Conservation (phyloP, 164 flowering plant genomes). For the Liquidambar formosana region DNA sequence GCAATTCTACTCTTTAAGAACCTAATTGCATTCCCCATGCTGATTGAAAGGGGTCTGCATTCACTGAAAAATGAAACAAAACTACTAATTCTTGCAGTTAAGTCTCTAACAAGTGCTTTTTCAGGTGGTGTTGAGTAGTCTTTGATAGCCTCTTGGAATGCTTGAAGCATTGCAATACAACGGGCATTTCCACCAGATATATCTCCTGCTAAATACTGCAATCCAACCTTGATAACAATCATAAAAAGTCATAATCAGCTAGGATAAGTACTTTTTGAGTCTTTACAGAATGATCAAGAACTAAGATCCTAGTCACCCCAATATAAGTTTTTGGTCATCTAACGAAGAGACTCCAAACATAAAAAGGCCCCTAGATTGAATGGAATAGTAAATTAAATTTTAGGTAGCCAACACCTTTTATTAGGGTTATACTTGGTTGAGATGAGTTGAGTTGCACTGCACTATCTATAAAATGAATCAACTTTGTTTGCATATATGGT, state of each 20-base stretch:
- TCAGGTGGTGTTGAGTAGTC: slow-evolving; percentile 80
- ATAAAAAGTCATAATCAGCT: slow-evolving; percentile 1
- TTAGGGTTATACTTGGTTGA: background rate
- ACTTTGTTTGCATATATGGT: background rate
- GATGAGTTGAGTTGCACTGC: background rate
- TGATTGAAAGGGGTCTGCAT: slow-evolving; percentile 88
- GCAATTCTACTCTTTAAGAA: slow-evolving; percentile 72
- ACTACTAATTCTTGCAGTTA: slow-evolving; percentile 76
- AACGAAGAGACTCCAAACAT: background rate
- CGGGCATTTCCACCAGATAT: slow-evolving; percentile 86
- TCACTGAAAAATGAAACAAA: slow-evolving; percentile 75
- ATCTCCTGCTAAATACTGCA: slow-evolving; percentile 74
- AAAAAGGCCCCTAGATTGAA: background rate
- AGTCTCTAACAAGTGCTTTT: slow-evolving; percentile 68
- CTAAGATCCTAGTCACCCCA: background rate
- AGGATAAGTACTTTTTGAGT: background rate
- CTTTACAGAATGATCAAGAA: background rate
- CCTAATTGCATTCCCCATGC: slow-evolving; percentile 94
- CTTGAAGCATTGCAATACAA: slow-evolving; percentile 92
- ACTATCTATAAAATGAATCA: background rate
- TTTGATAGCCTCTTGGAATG: slow-evolving; percentile 71
- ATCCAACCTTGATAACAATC: slow-evolving; percentile 71
- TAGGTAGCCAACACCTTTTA: background rate
- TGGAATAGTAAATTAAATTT: background rate
- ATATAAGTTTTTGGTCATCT: background rate